Evolutionary conservation across 1,284 basidiomycete genomes (phyloP).

Genomic region (Irpex sp.): DNA sequence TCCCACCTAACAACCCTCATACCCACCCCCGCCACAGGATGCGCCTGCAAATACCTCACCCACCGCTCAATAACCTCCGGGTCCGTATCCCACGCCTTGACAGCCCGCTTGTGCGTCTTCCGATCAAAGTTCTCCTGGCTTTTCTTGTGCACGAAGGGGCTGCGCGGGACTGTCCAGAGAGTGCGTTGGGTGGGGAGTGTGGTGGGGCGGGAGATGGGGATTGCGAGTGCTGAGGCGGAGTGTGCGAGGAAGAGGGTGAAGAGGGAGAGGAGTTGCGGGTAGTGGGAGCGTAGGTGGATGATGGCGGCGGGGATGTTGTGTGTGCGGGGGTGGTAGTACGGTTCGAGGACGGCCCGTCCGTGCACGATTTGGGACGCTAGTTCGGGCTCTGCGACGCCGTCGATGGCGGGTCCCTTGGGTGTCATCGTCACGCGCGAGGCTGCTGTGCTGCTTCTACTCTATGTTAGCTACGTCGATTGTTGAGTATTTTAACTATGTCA

Average conservation of each 20-base stretch:
- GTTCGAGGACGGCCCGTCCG: constrained; percentile 52
- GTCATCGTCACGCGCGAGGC: background rate
- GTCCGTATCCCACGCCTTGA: constrained; percentile 92
- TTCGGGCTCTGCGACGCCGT: constrained; percentile 4
- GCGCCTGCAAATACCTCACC: constrained; percentile 77
- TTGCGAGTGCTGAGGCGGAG: constrained; percentile 80
- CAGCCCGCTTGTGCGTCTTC: constrained; percentile 75
- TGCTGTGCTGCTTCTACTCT: background rate
- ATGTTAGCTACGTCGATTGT: background rate
- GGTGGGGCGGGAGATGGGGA: constrained; percentile 73
- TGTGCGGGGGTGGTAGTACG: constrained; percentile 57
- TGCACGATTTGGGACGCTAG: constrained; percentile 45
- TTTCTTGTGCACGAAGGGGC: constrained; percentile 94
- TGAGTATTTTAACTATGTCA: background rate
- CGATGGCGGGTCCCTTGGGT: background rate
- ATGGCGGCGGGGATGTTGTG: constrained; percentile 80
- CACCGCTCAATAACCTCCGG: constrained; percentile 78
- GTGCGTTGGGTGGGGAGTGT: constrained; percentile 75
- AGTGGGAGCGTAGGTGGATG: constrained; percentile 82
- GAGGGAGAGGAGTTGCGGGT: constrained; percentile 67
- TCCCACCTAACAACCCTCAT: constrained; percentile 83
- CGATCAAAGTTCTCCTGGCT: constrained; percentile 95
- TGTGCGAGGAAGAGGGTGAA: constrained; percentile 86
- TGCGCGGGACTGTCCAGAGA: constrained; percentile 85
- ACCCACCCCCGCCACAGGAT: constrained; percentile 84